Percentiles rank a stretch among this genome's conserved stretches.
Conservation (phyloP, 345 rosid species). For the Cardamine occulta region DNA sequence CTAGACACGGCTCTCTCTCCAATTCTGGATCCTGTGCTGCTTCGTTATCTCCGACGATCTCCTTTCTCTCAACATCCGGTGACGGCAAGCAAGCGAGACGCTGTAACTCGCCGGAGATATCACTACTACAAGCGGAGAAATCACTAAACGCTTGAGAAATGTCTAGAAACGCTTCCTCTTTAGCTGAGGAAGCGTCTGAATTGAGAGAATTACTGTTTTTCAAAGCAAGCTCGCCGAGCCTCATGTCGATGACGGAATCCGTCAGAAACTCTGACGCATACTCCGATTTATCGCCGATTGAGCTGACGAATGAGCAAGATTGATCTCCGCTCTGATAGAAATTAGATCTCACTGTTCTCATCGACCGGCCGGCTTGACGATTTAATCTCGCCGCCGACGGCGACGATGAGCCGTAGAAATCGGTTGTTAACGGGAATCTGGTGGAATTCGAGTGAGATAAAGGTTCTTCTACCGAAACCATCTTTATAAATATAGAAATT, state of each 20-base stretch:
- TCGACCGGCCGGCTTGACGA: conserved; percentile 80
- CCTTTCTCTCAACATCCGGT: conserved; percentile 42
- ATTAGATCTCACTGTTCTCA: conserved; percentile 84
- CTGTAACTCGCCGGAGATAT: conserved; percentile 91
- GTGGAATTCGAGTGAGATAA: conserved; percentile 55
- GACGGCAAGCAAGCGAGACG: conserved; percentile 81
- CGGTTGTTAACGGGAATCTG: conserved; percentile 63
- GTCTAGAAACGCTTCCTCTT: conserved; percentile 61
- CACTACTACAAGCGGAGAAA: conserved; percentile 84
- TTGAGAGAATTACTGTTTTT: conserved; percentile 47
- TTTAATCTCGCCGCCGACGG: conserved; percentile 51
- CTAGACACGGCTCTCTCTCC: conserved; percentile 77
- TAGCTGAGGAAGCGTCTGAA: conserved; percentile 47
- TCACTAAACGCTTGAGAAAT: conserved; percentile 84
- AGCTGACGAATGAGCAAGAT: conserved; percentile 52
- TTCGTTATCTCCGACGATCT: conserved; percentile 19
- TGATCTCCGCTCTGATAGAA: conserved; percentile 55
- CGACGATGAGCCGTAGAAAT: conserved; percentile 44
- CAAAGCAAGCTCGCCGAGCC: conserved; percentile 79
- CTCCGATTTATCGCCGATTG: conserved; percentile 50
- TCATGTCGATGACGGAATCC: conserved; percentile 87
- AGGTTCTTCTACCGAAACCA: conserved; percentile 83
- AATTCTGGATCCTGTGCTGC: conserved; percentile 26
- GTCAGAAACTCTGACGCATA: conserved; percentile 72
- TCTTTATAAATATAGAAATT: conserved; percentile 13